Conservation (phyloP, 306 rosid species). For the Mimosa bimucronata region DNA sequence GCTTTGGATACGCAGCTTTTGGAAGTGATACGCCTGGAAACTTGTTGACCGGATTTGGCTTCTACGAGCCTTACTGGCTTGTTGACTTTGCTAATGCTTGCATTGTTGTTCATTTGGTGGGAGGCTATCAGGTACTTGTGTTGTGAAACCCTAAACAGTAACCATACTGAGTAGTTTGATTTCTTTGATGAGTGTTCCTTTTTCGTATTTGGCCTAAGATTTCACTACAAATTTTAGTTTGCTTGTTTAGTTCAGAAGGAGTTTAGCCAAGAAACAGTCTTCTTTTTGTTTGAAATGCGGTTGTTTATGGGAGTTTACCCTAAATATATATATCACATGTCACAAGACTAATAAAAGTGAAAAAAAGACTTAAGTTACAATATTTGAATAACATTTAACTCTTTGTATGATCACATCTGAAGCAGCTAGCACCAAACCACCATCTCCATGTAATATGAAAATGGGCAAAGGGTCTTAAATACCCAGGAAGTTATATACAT, state of each 20-base stretch:
- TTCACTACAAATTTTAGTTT: neutral
- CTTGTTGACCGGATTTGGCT: slow-evolving; percentile 83
- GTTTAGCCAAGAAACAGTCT: neutral
- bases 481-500: no score
- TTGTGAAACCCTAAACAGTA: neutral
- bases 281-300: neutral
- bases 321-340: no score
- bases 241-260: slow-evolving; percentile 14
- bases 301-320: neutral
- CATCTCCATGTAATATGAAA: neutral
- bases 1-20: slow-evolving; percentile 92
- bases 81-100: slow-evolving; percentile 86
- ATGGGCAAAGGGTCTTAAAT: no score
- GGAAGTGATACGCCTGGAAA: slow-evolving; percentile 84
- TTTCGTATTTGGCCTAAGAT: neutral
- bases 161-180: neutral
- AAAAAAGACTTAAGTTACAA: neutral
- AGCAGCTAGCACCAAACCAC: neutral
- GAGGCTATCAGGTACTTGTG: slow-evolving; percentile 89
- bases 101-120: slow-evolving; percentile 76
- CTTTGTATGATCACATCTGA: neutral
- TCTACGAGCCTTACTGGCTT: slow-evolving; percentile 87
- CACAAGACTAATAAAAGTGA: neutral
- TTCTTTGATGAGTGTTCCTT: neutral
- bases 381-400: neutral